These are phyloP conservation scores for Cinnamomum chago DNA, from an alignment of 164 flowering plant genomes.

Conservation along the genomic window DNA sequence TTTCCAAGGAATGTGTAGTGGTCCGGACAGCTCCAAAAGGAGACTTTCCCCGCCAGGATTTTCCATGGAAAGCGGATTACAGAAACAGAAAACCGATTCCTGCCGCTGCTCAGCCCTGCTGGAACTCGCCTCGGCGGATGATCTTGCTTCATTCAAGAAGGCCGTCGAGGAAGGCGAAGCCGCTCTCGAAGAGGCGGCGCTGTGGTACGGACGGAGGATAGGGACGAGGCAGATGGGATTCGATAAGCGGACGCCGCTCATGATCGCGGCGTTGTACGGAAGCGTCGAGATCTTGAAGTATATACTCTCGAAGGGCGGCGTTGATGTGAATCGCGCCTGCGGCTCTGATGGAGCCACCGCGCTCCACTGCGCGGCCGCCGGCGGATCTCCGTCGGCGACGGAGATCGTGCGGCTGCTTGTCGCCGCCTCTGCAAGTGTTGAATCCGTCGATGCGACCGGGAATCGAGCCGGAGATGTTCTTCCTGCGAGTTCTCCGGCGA, in stretches of 20 bases:
- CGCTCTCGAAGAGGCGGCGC: conserved; percentile 43
- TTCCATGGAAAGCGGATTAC: not conserved
- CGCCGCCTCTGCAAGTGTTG: conserved; percentile 52
- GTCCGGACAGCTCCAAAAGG: not conserved
- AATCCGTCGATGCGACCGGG: conserved; percentile 47
- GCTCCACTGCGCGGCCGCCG: conserved; percentile 93
- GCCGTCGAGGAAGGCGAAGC: conserved; percentile 49
- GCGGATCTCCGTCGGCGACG: conserved; percentile 46
- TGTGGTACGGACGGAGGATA: conserved; percentile 70
- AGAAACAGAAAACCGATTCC: not conserved
- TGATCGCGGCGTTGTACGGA: conserved; percentile 78
- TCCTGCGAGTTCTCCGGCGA: conserved; percentile 19
- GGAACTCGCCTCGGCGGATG: conserved; percentile 68
- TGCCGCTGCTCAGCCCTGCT: conserved; percentile 43
- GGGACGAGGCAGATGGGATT: conserved; percentile 78
- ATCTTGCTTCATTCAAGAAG: conserved; percentile 43
- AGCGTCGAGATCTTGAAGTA: conserved; percentile 56
- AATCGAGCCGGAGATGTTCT: conserved; percentile 48
- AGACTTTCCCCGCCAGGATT: not conserved
- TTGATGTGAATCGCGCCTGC: conserved; percentile 57
- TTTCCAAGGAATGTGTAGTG: not conserved
- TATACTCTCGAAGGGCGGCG: conserved; percentile 35
- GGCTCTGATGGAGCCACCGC: conserved; percentile 74
- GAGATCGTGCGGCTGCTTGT: conserved; percentile 57
- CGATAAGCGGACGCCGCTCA: conserved; percentile 74